phyloP scores from a whole-genome alignment of 495 filamentous ascomycete species.

The Penicillium silybi region DNA sequence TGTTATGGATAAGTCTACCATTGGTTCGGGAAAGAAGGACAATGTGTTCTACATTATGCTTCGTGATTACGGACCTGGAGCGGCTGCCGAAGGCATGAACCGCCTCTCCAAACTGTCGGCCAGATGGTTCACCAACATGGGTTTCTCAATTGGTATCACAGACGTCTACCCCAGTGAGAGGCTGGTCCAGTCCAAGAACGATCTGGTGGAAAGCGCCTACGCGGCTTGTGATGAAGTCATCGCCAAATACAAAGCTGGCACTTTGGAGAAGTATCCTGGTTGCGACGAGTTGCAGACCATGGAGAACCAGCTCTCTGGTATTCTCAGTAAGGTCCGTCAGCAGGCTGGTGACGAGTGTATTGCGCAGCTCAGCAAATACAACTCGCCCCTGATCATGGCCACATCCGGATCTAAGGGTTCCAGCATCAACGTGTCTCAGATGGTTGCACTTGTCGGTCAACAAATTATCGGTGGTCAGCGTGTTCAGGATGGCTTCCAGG shows the following conservation, averaged over 20 bases:
- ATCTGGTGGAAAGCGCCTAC: constrained; percentile 75
- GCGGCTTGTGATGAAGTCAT: constrained; percentile 81
- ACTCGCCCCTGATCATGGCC: constrained; percentile 94
- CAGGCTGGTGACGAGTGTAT: constrained; percentile 91
- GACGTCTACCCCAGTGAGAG: constrained; percentile 79
- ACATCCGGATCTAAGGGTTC: constrained; percentile 95
- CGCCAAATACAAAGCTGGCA: constrained; percentile 68
- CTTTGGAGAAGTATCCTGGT: constrained; percentile 76
- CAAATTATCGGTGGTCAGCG: constrained; percentile 94
- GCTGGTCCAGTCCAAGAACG: constrained; percentile 65
- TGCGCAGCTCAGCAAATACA: constrained; percentile 80
- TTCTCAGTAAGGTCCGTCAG: constrained; percentile 85
- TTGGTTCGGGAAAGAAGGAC: constrained; percentile 95
- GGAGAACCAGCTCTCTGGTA: constrained; percentile 85
- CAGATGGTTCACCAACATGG: constrained; percentile 79
- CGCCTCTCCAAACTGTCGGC: constrained; percentile 86
- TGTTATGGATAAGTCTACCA: constrained; percentile 93
- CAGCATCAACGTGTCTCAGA: constrained; percentile 97
- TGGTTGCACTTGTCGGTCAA: constrained; percentile 96
- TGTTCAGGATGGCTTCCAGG: constrained; percentile 94
- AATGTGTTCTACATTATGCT: constrained; percentile 96
- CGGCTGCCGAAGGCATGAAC: constrained; percentile 90
- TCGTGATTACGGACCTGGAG: constrained; percentile 86
- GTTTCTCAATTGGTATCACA: constrained; percentile 93
- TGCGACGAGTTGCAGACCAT: constrained; percentile 89